Percentiles rank a stretch among this genome's conserved stretches.
phyloP scores from a whole-genome alignment of 768 basidiomycete species.

The Amanita thiersii region DNA sequence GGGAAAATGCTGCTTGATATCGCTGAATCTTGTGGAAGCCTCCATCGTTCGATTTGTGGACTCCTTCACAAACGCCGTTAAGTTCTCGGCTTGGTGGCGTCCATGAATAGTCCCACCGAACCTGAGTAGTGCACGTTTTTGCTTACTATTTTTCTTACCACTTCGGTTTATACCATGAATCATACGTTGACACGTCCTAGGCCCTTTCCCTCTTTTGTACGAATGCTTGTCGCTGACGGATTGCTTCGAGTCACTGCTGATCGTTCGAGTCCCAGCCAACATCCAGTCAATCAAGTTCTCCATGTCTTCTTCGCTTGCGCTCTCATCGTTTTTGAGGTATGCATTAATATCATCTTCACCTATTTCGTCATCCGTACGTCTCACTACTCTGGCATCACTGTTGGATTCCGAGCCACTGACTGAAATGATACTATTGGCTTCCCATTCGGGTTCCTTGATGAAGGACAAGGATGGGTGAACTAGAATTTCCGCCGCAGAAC shows the following conservation, averaged over 20 bases:
- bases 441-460: neutral
- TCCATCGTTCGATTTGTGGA: no score
- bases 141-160: no score
- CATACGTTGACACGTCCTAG: neutral
- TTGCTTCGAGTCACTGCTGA: constrained; percentile 15
- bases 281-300: constrained; percentile 63
- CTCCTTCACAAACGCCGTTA: no score
- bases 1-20: no score
- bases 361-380: constrained; percentile 21
- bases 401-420: constrained; percentile 11
- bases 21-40: no score
- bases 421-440: constrained; percentile 11
- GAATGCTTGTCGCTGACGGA: neutral
- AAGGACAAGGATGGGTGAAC: neutral
- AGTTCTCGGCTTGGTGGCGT: no score
- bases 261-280: constrained; percentile 38
- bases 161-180: no score
- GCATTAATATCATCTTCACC: constrained; percentile 22
- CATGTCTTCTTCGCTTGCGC: constrained; percentile 24
- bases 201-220: neutral
- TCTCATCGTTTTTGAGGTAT: constrained; percentile 19
- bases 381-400: constrained; percentile 9
- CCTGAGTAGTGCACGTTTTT: no score
- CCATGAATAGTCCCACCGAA: no score
- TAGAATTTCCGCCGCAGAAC: constrained; percentile 5